phyloP scores from a whole-genome alignment of 2,329 filamentous ascomycete genomes.

The Ophiognomonia clavigignenti-juglandacearum region DNA sequence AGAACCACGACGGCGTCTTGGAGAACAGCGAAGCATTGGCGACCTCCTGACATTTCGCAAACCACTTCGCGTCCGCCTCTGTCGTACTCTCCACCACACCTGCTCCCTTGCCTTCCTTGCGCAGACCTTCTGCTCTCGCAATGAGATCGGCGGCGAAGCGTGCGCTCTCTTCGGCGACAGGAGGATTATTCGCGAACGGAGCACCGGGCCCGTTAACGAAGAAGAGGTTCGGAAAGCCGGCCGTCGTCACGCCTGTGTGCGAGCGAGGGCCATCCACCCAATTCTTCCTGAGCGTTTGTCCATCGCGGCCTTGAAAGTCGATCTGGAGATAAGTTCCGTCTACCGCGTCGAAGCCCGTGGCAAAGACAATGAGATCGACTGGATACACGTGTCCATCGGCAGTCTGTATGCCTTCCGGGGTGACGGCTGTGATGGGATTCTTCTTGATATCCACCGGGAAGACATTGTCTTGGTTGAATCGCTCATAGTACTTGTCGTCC shows the following conservation, averaged over 20 bases:
- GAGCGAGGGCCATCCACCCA: conserved; percentile 28
- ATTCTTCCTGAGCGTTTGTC: conserved; percentile 24
- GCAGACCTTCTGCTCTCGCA: neutral
- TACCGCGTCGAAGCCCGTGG: conserved; percentile 29
- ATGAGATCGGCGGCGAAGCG: neutral
- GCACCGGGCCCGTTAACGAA: conserved; percentile 17
- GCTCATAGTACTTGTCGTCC: conserved; percentile 46
- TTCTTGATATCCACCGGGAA: conserved; percentile 38
- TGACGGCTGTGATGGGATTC: conserved; percentile 36
- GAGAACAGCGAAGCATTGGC: neutral
- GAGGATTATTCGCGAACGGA: neutral
- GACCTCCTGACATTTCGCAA: neutral
- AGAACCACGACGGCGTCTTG: neutral
- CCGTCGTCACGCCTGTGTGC: conserved; percentile 19
- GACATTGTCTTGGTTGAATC: conserved; percentile 40
- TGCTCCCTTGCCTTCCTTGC: neutral
- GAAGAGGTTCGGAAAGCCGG: conserved; percentile 18
- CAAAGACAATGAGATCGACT: conserved; percentile 29
- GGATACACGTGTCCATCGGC: conserved; percentile 30
- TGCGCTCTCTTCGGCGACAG: neutral
- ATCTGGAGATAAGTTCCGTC: conserved; percentile 27
- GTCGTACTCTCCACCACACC: neutral
- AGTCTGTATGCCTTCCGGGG: conserved; percentile 31
- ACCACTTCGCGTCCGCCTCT: neutral
- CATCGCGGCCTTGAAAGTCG: conserved; percentile 22